These are phyloP conservation scores for Lentinus tigrinus DNA, from an alignment of 768 basidiomycete species.

Conservation along the genomic window DNA sequence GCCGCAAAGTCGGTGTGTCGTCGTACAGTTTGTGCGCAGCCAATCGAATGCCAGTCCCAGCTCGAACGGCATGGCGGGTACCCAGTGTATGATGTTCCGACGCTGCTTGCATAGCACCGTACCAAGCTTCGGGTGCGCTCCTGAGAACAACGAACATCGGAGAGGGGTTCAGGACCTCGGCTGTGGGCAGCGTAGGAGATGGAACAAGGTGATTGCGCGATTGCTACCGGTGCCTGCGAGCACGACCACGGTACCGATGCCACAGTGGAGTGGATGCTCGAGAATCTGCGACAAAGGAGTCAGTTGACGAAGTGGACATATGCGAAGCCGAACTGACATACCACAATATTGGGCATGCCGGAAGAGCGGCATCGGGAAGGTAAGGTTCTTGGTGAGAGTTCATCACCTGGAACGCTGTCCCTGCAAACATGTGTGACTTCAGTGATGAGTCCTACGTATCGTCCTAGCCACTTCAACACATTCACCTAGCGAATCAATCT, in stretches of 20 bases:
- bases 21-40: not conserved
- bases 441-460: no score
- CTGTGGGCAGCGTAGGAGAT: not conserved
- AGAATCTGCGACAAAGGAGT: not conserved
- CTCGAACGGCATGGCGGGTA: not conserved
- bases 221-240: not conserved
- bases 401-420: not conserved
- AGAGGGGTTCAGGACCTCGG: no score
- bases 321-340: not conserved
- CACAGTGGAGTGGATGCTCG: not conserved
- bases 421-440: not conserved
- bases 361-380: not conserved
- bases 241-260: not conserved
- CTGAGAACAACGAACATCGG: not conserved
- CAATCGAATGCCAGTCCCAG: not conserved
- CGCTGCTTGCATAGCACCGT: not conserved
- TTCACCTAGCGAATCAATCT: no score
- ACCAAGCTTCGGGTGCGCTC: not conserved
- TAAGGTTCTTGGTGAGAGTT: not conserved
- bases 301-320: not conserved
- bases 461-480: no score
- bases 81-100: not conserved
- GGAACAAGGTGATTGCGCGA: not conserved
- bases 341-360: not conserved
- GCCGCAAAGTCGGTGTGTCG: not conserved